Evolutionary conservation across 2,329 filamentous ascomycete species (phyloP).

Genomic region (Phialophora verrucosa): DNA sequence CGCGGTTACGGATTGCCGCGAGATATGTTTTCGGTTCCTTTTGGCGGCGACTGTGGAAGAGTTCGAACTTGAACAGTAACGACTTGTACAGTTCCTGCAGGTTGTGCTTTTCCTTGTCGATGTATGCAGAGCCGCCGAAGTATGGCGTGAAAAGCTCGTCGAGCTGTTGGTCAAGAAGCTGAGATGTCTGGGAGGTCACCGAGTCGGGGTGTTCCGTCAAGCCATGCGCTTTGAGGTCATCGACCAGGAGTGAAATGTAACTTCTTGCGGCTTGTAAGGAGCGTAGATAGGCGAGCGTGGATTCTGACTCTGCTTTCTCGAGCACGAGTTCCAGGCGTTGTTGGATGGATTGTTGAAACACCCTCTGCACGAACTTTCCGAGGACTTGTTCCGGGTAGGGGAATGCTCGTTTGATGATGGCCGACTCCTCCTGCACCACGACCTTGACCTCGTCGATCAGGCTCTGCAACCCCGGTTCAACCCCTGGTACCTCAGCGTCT

Average conservation of each 20-base stretch:
- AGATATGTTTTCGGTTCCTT: slow-evolving; percentile 92
- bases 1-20: slow-evolving; percentile 85
- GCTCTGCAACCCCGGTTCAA: slow-evolving; percentile 90
- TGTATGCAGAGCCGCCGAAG: slow-evolving; percentile 68
- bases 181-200: slow-evolving; percentile 81
- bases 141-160: slow-evolving; percentile 71
- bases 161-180: slow-evolving; percentile 69
- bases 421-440: slow-evolving; percentile 95
- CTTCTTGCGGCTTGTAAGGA: slow-evolving; percentile 88
- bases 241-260: slow-evolving; percentile 85
- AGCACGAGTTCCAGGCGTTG: slow-evolving; percentile 94
- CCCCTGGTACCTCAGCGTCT: slow-evolving; percentile 85
- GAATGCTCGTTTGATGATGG: slow-evolving; percentile 95
- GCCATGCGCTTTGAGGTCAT: slow-evolving; percentile 92
- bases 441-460: slow-evolving; percentile 93
- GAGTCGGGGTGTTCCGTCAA: slow-evolving; percentile 94
- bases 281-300: slow-evolving; percentile 86
- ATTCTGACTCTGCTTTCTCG: slow-evolving; percentile 90
- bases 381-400: slow-evolving; percentile 95
- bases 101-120: slow-evolving; percentile 68
- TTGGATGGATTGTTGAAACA: slow-evolving; percentile 98
- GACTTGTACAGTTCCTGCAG: slow-evolving; percentile 87
- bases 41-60: slow-evolving; percentile 81
- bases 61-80: slow-evolving; percentile 91
- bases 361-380: slow-evolving; percentile 88